phyloP scores from a whole-genome alignment of 2,329 filamentous ascomycete species.

The Pezicula rhizophila region DNA sequence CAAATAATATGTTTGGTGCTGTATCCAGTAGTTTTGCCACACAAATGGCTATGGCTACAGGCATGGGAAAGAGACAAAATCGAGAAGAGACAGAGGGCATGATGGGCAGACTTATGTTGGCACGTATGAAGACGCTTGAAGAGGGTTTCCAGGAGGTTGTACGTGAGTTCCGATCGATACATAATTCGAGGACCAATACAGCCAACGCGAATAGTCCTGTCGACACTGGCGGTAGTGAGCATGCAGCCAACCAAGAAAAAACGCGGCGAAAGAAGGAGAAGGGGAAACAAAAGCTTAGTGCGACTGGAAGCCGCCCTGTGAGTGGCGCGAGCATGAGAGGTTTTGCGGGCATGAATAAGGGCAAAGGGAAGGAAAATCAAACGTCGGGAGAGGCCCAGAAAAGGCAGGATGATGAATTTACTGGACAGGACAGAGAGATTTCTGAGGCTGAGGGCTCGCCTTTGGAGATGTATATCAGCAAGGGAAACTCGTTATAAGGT shows the following conservation, averaged over 20 bases:
- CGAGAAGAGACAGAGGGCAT: slow-evolving; percentile 55
- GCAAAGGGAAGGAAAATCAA: too few species aligned
- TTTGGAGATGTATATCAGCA: too few species aligned
- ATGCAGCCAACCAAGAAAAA: background rate
- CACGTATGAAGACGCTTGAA: slow-evolving; percentile 87
- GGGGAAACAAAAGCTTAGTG: slow-evolving; percentile 5
- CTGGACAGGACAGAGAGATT: too few species aligned
- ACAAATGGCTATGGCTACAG: slow-evolving; percentile 69
- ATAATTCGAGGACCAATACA: slow-evolving; percentile 18
- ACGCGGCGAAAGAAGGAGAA: slow-evolving; percentile 8
- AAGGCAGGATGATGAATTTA: too few species aligned
- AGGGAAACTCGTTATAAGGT: too few species aligned
- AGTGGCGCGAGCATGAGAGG: background rate
- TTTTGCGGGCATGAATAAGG: too few species aligned
- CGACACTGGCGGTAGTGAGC: slow-evolving; percentile 7
- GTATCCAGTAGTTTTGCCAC: slow-evolving; percentile 75
- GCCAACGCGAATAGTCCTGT: slow-evolving; percentile 24
- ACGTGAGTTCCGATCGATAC: slow-evolving; percentile 52
- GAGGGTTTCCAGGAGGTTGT: slow-evolving; percentile 86
- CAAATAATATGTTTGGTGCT: slow-evolving; percentile 54
- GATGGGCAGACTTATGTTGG: slow-evolving; percentile 73
- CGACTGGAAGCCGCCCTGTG: background rate
- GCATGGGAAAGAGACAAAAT: slow-evolving; percentile 46
- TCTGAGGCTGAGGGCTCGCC: too few species aligned
- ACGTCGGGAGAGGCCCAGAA: too few species aligned